Evolutionary conservation across 1,139 yeast genomes (phyloP).

Genomic region (Hansenula lynferdii): DNA sequence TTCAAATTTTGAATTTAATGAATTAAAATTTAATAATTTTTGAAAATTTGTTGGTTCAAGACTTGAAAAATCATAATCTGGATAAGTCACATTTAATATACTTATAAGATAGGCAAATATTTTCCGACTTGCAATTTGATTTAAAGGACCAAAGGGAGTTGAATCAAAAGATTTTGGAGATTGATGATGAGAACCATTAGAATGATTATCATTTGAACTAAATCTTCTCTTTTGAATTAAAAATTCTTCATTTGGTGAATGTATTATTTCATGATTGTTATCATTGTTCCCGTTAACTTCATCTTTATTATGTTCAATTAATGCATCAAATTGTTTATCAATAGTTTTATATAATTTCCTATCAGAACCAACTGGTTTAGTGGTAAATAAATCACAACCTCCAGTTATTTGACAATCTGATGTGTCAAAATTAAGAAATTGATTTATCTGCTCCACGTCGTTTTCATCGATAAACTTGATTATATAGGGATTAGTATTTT

Average conservation of each 20-base stretch:
- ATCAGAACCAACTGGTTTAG: conserved; percentile 90
- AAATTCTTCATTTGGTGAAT: too few relatives aligned
- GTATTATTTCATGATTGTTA: too few relatives aligned
- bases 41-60: conserved; percentile 84
- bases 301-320: conserved; percentile 39
- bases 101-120: conserved; percentile 90
- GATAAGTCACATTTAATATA: conserved; percentile 85
- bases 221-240: conserved; percentile 21
- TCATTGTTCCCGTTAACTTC: too few relatives aligned
- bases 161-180: conserved; percentile 31
- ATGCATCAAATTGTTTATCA: conserved; percentile 72
- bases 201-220: conserved; percentile 15
- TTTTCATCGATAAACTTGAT: conserved; percentile 82
- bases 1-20: conserved; percentile 69
- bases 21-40: conserved; percentile 42
- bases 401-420: conserved; percentile 85
- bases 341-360: conserved; percentile 82
- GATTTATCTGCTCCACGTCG: conserved; percentile 84
- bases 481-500: not conserved
- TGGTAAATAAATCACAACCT: conserved; percentile 92
- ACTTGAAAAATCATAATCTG: conserved; percentile 85
- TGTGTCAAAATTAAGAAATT: conserved; percentile 81
- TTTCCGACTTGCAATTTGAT: conserved; percentile 76
- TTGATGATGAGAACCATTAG: not conserved
- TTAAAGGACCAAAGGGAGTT: conserved; percentile 94